Conservation (phyloP, 805 yeast genomes). For the Metschnikowia anglica region DNA sequence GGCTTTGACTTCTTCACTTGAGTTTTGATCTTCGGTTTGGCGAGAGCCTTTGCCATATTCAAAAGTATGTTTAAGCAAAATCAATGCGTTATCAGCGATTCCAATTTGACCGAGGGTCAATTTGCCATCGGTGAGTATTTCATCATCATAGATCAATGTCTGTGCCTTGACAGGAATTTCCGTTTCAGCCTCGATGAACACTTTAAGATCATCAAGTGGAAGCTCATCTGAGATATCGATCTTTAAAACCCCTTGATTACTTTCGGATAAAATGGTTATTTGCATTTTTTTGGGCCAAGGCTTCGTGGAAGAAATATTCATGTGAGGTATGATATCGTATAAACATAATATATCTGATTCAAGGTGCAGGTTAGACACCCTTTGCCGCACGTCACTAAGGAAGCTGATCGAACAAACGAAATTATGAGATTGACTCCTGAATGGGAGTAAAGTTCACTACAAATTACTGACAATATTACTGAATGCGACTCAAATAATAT, state of each 20-base stretch:
- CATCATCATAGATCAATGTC: conserved; percentile 49
- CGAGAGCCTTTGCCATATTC: background rate
- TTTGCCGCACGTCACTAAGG: background rate
- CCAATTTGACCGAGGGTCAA: conserved; percentile 48
- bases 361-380: conserved; percentile 6
- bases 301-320: background rate
- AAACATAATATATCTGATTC: background rate
- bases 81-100: conserved; percentile 57
- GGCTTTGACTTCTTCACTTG: background rate
- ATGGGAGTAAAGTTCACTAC: too few species aligned
- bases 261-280: conserved; percentile 22
- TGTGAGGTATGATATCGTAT: background rate
- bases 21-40: background rate
- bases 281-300: conserved; percentile 6
- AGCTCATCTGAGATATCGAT: conserved; percentile 69
- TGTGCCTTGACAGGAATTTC: conserved; percentile 48
- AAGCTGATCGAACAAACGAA: background rate
- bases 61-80: conserved; percentile 37
- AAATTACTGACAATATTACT: too few species aligned
- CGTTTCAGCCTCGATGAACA: conserved; percentile 71
- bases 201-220: conserved; percentile 64
- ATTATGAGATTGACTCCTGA: too few species aligned
- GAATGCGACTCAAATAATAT: too few species aligned
- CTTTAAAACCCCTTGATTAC: conserved; percentile 27
- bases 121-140: conserved; percentile 33